Percentiles rank a stretch among this genome's conserved stretches.
phyloP scores from a whole-genome alignment of 176 grass and related monocot species.

The Hyparrhenia diplandra region DNA sequence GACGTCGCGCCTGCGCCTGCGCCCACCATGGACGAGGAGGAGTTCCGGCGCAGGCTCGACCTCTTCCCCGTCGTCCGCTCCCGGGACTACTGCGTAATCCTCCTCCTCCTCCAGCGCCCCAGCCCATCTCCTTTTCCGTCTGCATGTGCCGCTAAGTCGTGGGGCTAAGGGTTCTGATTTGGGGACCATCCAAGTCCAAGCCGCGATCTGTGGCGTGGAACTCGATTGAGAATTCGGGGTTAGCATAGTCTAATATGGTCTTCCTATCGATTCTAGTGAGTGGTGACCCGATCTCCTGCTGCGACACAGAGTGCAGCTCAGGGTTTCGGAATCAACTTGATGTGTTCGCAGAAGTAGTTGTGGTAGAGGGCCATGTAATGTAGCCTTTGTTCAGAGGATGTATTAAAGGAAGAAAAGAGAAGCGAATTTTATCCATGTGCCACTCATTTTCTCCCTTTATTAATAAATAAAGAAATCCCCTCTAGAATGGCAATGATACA shows the following conservation, averaged over 20 bases:
- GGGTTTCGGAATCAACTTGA: not conserved
- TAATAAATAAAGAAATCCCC: not conserved
- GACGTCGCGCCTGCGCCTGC: not conserved
- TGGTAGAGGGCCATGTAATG: not conserved
- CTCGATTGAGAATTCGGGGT: not conserved
- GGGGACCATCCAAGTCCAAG: not conserved
- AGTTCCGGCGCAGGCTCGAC: constrained; percentile 78
- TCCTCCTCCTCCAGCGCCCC: not conserved
- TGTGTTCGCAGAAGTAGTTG: not conserved
- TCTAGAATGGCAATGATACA: not conserved
- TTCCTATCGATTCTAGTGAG: not conserved
- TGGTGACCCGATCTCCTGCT: not conserved
- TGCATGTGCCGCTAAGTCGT: not conserved
- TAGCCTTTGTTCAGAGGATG: not conserved
- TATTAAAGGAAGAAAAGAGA: not conserved
- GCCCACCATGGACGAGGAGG: constrained; percentile 70
- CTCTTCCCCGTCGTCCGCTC: constrained; percentile 83
- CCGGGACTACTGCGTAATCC: constrained; percentile 75
- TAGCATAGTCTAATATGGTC: not conserved
- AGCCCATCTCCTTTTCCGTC: not conserved
- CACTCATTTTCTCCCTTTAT: not conserved
- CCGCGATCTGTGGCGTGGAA: not conserved
- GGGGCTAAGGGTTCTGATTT: not conserved
- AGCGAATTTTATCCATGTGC: not conserved
- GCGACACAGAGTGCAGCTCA: not conserved